These are phyloP conservation scores for Epichloe uncinata DNA, from an alignment of 2,329 filamentous ascomycete species.

Conservation along the genomic window DNA sequence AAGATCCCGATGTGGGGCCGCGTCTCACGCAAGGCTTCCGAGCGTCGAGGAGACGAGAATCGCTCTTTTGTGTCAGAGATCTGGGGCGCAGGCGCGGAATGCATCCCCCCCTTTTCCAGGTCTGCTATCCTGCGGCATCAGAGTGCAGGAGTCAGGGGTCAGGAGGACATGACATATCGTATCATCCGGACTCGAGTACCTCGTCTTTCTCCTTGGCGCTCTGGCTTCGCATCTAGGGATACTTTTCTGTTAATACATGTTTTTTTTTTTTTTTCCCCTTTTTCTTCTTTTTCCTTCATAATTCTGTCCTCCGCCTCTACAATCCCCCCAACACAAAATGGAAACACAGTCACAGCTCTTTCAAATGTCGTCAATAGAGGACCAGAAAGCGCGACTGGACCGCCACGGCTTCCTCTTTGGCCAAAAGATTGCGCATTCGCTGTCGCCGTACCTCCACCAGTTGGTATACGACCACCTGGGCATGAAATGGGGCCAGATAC, in stretches of 20 bases:
- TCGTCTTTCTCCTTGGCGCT: neutral
- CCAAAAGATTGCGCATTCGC: constrained; percentile 39
- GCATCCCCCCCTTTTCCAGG: no score
- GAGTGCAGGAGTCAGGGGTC: no score
- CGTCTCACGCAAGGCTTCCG: no score
- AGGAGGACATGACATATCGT: no score
- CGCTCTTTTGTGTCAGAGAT: no score
- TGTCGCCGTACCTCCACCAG: constrained; percentile 41
- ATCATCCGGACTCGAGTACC: no score
- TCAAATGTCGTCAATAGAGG: neutral
- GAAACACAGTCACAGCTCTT: neutral
- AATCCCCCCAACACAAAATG: neutral
- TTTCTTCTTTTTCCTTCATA: neutral
- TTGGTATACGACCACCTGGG: constrained; percentile 38
- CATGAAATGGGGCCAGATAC: constrained; percentile 37
- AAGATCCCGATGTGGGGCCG: neutral
- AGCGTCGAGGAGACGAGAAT: no score
- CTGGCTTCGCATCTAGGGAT: neutral
- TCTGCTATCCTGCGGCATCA: no score
- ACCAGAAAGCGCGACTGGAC: constrained; percentile 19
- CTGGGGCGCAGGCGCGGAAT: no score
- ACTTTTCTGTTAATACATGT: no score
- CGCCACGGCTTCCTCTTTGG: constrained; percentile 44
- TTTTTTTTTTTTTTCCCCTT: neutral
- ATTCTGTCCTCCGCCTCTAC: neutral